Evolutionary conservation across 78 protist species (phyloP).

Genomic region (slime mould (Dictyostelium discoideum)): DNA sequence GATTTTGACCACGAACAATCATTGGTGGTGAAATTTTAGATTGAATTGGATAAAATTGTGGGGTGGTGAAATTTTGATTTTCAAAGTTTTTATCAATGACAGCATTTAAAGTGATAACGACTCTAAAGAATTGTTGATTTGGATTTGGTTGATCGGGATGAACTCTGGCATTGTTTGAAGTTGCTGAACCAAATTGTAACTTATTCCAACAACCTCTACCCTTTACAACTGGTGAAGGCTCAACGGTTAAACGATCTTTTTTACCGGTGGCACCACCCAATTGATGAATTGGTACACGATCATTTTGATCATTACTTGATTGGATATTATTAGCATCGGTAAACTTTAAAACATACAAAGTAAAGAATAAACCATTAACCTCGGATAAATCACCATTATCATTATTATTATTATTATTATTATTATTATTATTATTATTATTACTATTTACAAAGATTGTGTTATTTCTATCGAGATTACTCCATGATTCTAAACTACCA

Average conservation of each 20-base stretch:
- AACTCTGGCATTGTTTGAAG: conserved; percentile 80
- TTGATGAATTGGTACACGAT: conserved; percentile 71
- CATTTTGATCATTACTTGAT: conserved; percentile 27
- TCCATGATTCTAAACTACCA: conserved; percentile 62
- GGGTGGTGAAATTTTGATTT: not conserved
- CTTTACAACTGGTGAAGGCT: conserved; percentile 49
- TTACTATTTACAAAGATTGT: conserved; percentile 25
- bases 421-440: not conserved
- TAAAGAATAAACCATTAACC: conserved; percentile 36
- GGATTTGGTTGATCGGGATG: conserved; percentile 80
- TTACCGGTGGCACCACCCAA: conserved; percentile 55
- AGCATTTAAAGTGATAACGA: conserved; percentile 66
- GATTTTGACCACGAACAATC: conserved; percentile 83
- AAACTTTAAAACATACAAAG: conserved; percentile 64
- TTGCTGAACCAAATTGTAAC: conserved; percentile 64
- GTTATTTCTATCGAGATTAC: conserved; percentile 42
- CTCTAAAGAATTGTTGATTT: conserved; percentile 78
- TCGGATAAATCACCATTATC: not conserved
- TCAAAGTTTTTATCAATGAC: conserved; percentile 4
- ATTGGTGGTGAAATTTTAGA: conserved; percentile 77
- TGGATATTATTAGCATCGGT: not conserved
- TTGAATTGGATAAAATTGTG: conserved; percentile 49
- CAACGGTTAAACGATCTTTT: conserved; percentile 67
- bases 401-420: not conserved
- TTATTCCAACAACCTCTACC: conserved; percentile 52